Conservation (phyloP, 2,329 filamentous ascomycete genomes). For the Thelonectria discophora region DNA sequence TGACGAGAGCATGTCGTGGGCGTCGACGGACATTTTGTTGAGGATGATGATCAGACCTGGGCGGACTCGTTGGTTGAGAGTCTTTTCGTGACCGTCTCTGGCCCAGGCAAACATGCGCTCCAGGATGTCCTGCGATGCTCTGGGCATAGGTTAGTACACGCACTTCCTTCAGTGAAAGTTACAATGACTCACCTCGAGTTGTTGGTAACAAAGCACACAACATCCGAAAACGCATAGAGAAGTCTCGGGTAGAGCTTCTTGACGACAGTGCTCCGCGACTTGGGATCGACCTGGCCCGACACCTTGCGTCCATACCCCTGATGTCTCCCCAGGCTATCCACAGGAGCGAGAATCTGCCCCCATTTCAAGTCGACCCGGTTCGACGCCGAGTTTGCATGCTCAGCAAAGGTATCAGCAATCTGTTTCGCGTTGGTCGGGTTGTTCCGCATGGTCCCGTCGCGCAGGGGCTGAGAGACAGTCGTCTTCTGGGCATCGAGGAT, state of each 20-base stretch:
- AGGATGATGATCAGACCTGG: constrained; percentile 27
- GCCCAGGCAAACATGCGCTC: constrained; percentile 22
- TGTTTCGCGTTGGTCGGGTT: no score
- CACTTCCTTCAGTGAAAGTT: no score
- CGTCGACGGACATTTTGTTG: constrained; percentile 18
- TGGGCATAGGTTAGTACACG: not conserved
- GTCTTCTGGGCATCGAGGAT: not conserved
- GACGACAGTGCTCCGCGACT: constrained; percentile 12
- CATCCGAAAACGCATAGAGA: constrained; percentile 28
- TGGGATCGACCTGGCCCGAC: not conserved
- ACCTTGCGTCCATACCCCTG: not conserved
- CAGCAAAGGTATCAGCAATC: no score
- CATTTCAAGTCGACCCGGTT: no score
- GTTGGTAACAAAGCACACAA: constrained; percentile 25
- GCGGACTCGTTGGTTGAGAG: constrained; percentile 9
- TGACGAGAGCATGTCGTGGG: not conserved
- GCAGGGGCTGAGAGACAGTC: not conserved
- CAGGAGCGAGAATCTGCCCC: not conserved
- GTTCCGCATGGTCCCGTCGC: not conserved
- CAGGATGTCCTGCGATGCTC: constrained; percentile 1
- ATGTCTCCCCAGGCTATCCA: not conserved
- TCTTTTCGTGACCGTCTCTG: constrained; percentile 21
- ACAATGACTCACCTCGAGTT: constrained; percentile 20
- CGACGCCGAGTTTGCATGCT: no score
- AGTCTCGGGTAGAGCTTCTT: constrained; percentile 25